phyloP scores from a whole-genome alignment of 768 basidiomycete genomes.

The Tulasnella sp. region DNA sequence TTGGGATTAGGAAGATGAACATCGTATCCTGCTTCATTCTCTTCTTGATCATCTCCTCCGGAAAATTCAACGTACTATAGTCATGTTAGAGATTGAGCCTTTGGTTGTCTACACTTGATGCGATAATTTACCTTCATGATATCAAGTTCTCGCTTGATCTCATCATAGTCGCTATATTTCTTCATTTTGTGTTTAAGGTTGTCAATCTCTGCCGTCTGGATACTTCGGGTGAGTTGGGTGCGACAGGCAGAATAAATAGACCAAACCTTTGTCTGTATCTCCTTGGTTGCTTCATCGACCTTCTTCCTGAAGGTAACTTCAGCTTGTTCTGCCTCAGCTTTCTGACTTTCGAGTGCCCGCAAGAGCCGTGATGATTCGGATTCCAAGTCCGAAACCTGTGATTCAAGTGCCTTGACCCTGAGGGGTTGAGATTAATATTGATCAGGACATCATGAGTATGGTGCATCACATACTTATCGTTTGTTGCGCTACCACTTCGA shows the following conservation, averaged over 20 bases:
- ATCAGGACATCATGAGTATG: background rate
- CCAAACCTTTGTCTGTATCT: constrained; percentile 39
- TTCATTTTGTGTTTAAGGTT: constrained; percentile 54
- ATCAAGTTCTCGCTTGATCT: constrained; percentile 93
- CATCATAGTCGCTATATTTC: constrained; percentile 79
- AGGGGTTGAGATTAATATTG: background rate
- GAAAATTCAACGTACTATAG: constrained; percentile 89
- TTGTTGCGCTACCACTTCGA: constrained; percentile 60
- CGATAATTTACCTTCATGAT: constrained; percentile 76
- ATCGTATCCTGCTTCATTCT: constrained; percentile 38
- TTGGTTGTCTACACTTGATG: background rate
- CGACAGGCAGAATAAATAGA: constrained; percentile 25
- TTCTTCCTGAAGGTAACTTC: constrained; percentile 39
- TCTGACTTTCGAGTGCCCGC: constrained; percentile 49
- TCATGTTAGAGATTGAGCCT: background rate
- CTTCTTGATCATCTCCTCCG: constrained; percentile 66
- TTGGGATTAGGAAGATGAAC: constrained; percentile 79
- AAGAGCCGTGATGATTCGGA: constrained; percentile 59
- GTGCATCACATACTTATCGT: constrained; percentile 41
- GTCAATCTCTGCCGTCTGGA: constrained; percentile 50
- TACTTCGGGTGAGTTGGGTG: background rate
- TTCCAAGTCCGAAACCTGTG: constrained; percentile 63
- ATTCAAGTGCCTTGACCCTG: constrained; percentile 61
- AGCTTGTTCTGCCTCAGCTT: constrained; percentile 33
- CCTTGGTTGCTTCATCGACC: constrained; percentile 46